Evolutionary conservation across 1,284 basidiomycete genomes (phyloP).

Genomic region (Malassezia pachydermatis): DNA sequence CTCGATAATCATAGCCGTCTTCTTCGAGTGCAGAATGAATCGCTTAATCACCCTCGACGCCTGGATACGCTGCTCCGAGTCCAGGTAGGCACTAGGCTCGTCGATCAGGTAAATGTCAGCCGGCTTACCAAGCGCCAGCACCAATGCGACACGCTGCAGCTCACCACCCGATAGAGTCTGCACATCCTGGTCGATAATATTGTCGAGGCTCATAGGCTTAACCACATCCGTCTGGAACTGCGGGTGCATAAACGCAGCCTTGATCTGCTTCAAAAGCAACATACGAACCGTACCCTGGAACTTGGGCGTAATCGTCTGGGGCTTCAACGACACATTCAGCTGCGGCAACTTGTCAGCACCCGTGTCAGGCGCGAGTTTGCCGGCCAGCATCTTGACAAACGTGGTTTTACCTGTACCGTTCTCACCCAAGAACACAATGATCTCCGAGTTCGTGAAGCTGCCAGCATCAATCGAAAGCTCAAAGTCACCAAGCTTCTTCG

Average conservation of each 20-base stretch:
- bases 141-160: constrained; percentile 46
- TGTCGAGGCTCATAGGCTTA: constrained; percentile 46
- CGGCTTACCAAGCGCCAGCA: constrained; percentile 45
- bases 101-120: constrained; percentile 48
- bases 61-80: constrained; percentile 48
- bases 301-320: constrained; percentile 48
- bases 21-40: constrained; percentile 48
- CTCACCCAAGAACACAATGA: constrained; percentile 47
- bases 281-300: constrained; percentile 47
- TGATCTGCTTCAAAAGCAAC: constrained; percentile 48
- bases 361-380: constrained; percentile 43
- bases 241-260: constrained; percentile 46
- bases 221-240: constrained; percentile 49
- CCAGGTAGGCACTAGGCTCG: constrained; percentile 47
- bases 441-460: constrained; percentile 45
- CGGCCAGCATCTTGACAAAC: constrained; percentile 48
- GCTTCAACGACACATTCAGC: constrained; percentile 46
- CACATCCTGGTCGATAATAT: constrained; percentile 47
- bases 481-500: constrained; percentile 45
- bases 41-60: constrained; percentile 47
- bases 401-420: constrained; percentile 48
- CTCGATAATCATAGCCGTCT: constrained; percentile 48
- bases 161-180: constrained; percentile 47
- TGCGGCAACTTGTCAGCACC: constrained; percentile 41
- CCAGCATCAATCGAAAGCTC: constrained; percentile 42